Conservation (phyloP, 371 early-diverging fungal genomes). For the Lichtheimia corymbifera region DNA sequence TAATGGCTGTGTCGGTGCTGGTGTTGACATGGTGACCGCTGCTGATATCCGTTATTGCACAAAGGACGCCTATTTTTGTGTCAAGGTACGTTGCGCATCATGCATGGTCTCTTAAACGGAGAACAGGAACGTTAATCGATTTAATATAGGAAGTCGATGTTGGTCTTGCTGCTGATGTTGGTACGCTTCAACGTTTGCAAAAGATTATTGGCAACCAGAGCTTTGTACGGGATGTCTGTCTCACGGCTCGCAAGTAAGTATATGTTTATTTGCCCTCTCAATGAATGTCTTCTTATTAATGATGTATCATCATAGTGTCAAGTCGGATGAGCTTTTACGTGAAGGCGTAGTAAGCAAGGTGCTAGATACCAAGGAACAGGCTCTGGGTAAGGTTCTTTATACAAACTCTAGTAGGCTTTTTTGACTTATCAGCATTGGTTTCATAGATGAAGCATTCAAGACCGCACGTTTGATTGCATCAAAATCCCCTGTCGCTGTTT, state of each 20-base stretch:
- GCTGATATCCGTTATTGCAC: slow-evolving; percentile 90
- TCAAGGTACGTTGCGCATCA: slow-evolving; percentile 57
- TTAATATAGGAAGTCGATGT: slow-evolving; percentile 78
- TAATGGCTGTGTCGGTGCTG: slow-evolving; percentile 87
- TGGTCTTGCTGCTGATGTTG: slow-evolving; percentile 88
- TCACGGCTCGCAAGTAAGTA: slow-evolving; percentile 75
- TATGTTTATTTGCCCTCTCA: background rate
- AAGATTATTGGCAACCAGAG: slow-evolving; percentile 91
- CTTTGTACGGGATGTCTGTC: slow-evolving; percentile 88
- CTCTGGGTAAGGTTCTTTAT: slow-evolving; percentile 38
- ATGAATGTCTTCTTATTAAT: background rate
- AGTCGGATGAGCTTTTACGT: slow-evolving; percentile 76
- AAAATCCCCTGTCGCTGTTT: slow-evolving; percentile 89
- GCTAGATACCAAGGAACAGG: slow-evolving; percentile 53
- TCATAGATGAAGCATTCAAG: slow-evolving; percentile 63
- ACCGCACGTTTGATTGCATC: slow-evolving; percentile 77
- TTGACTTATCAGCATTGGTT: too few relatives aligned
- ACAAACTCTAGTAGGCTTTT: background rate
- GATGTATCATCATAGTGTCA: slow-evolving; percentile 40
- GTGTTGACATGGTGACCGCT: slow-evolving; percentile 87
- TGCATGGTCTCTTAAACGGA: too few relatives aligned
- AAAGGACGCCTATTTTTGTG: slow-evolving; percentile 78
- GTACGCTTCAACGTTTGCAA: slow-evolving; percentile 92
- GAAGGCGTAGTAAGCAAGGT: slow-evolving; percentile 83
- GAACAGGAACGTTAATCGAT: too few relatives aligned